These are phyloP conservation scores for Monilinia polystroma DNA, from an alignment of 2,329 filamentous ascomycete genomes.

Conservation along the genomic window DNA sequence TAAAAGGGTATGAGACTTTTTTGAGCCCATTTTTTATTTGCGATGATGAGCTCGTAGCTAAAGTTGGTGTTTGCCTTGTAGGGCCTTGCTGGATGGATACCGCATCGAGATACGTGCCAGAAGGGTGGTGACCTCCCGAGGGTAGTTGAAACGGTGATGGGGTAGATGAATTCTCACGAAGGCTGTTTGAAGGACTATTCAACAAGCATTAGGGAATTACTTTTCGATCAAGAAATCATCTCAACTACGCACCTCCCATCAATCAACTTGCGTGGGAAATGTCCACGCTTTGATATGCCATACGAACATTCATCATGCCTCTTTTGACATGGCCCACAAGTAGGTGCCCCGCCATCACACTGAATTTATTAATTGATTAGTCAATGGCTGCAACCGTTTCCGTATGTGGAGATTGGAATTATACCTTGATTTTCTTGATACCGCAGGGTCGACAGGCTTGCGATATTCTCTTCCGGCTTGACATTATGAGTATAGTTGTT, in stretches of 20 bases:
- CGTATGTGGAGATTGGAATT: neutral
- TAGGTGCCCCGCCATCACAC: conserved; percentile 37
- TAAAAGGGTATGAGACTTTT: conserved; percentile 22
- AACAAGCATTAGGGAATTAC: neutral
- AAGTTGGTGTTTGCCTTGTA: neutral
- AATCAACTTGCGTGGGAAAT: conserved; percentile 13
- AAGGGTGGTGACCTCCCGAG: neutral
- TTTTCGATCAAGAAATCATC: neutral
- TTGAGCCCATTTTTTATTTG: conserved; percentile 8
- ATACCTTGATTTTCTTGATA: conserved; percentile 38
- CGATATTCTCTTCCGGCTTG: conserved; percentile 34
- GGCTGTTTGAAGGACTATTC: conserved; percentile 8
- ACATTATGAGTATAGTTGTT: neutral
- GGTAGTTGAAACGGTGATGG: neutral
- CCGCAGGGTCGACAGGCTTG: conserved; percentile 37
- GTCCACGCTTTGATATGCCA: conserved; percentile 35
- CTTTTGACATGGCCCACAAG: conserved; percentile 33
- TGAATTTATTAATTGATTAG: conserved; percentile 20
- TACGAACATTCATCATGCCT: conserved; percentile 35
- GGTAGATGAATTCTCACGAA: conserved; percentile 13
- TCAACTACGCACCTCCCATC: conserved; percentile 29
- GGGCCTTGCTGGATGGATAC: neutral
- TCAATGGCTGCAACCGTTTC: conserved; percentile 14
- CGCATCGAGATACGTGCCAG: neutral
- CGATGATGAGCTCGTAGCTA: neutral